Percentiles rank a stretch among this genome's conserved stretches.
Conservation (phyloP, 306 rosid species). For the Astragalus glycyphyllos region DNA sequence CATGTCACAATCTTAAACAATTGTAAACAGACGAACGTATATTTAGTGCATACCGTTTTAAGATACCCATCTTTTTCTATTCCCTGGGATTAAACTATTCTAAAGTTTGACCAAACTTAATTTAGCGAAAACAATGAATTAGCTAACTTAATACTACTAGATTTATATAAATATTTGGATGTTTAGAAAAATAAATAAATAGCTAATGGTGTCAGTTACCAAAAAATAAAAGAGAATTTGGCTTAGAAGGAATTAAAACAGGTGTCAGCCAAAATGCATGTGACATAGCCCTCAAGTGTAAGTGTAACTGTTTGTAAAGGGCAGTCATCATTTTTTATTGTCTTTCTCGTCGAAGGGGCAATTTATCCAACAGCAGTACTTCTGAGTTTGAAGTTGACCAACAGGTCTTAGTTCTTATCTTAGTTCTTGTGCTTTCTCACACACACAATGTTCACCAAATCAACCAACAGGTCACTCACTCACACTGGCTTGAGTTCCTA, state of each 20-base stretch:
- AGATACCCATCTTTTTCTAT: too few species aligned
- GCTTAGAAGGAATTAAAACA: constrained; percentile 19
- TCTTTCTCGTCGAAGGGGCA: not conserved
- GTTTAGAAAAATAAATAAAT: not conserved
- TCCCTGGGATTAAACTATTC: too few species aligned
- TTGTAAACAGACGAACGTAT: too few species aligned
- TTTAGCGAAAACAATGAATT: too few species aligned
- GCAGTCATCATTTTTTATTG: not conserved
- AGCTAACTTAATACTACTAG: too few species aligned
- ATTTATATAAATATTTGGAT: too few species aligned
- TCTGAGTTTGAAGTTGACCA: constrained; percentile 23
- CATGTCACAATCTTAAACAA: too few species aligned
- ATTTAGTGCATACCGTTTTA: too few species aligned
- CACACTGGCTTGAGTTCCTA: constrained; percentile 12
- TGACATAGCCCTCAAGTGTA: not conserved
- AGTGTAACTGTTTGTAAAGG: not conserved
- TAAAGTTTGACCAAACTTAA: too few species aligned
- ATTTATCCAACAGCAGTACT: constrained; percentile 10
- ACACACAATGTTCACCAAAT: not conserved
- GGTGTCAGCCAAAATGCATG: constrained; percentile 2
- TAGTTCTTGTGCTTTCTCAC: not conserved
- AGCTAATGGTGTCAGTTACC: not conserved
- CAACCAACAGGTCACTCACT: not conserved
- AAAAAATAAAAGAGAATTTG: not conserved
- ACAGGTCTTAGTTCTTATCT: not conserved